Evolutionary conservation across 2,329 filamentous ascomycete species (phyloP), one percentile per base, ranked within the genome.

Genomic region (Ascochyta lentis): DNA sequence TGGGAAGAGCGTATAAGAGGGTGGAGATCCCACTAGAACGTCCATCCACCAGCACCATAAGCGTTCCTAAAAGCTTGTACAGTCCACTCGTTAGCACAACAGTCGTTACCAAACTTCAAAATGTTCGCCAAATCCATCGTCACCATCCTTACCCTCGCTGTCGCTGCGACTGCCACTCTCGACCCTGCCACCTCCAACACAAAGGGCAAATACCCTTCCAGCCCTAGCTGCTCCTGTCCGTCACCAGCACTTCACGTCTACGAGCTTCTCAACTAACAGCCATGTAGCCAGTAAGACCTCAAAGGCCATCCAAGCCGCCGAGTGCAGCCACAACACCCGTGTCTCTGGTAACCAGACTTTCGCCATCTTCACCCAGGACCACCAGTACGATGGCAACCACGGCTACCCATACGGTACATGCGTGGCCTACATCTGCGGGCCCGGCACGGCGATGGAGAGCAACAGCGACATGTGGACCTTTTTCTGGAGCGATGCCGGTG

Each of bases 351-450:
- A 56, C 0, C 72, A 79, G 55, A 78, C 75, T 13, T 78, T 78
- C 39, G 76, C 76, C 41, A 64, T 77, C 45, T 78, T 77, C 65
- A 71, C 65, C n/a, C 76, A 72, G 6, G 78, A 82, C 65, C 79
- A 81, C 65, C 64, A 79, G 51, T 80, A 80, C 63, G 77, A 81
- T 59, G 59, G 55, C 22, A 63, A 63, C 56, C 50, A 80, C 54
- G 81, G 80, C 23, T 76, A 73, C 3, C 80, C 80, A 2, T 82
- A 82, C 62, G 80, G 80, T 1, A 82, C 78, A 4, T 83, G 68
- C 24, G 56, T 64, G 49, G 68, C 68, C 10, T 71, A 71, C 50
- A 68, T 60, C 6, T 70, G 65, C 38, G 47, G 37, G 1, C 59
- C 66, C 0, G 62, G 62, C 6, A 61, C 56, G 5, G 41, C 45